A percentile compares a stretch with the other conserved stretches of the same genome.
Conservation (phyloP, 2,329 filamentous ascomycete species). For the Purpureocillium takamizusanense region DNA sequence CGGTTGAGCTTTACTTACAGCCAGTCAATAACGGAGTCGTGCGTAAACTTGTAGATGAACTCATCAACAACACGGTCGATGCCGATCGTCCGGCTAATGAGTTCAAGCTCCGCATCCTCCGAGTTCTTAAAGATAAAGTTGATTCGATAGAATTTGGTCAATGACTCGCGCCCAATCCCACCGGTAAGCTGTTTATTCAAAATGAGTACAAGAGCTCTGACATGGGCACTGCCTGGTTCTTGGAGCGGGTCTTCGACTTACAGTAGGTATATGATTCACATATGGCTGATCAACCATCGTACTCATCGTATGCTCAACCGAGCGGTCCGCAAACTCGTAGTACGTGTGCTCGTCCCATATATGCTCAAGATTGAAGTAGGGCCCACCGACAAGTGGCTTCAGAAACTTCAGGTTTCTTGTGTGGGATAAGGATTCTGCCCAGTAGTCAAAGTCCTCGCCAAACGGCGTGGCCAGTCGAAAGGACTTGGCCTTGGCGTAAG, state of each 20-base stretch:
- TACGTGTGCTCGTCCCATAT: constrained; percentile 72
- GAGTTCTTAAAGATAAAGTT: constrained; percentile 70
- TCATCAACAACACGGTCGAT: constrained; percentile 54
- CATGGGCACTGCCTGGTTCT: too few species aligned
- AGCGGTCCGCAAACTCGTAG: constrained; percentile 59
- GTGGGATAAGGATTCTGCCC: too few species aligned
- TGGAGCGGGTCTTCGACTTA: too few species aligned
- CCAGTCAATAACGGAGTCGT: constrained; percentile 18
- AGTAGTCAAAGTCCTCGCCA: too few species aligned
- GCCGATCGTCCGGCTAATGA: constrained; percentile 61
- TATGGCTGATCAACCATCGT: constrained; percentile 71
- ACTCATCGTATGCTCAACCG: constrained; percentile 62
- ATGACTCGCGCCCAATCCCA: constrained; percentile 52
- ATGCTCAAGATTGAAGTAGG: constrained; percentile 62
- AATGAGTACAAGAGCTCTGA: too few species aligned
- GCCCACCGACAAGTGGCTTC: constrained; percentile 53
- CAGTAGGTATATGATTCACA: constrained; percentile 65
- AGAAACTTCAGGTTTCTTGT: constrained; percentile 56
- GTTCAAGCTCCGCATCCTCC: constrained; percentile 51
- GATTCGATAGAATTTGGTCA: constrained; percentile 61
- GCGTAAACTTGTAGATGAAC: constrained; percentile 55
- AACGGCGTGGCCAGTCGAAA: too few species aligned
- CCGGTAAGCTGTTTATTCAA: constrained; percentile 41
- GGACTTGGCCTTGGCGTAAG: constrained; percentile 41
- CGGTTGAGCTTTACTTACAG: not conserved